Percentiles rank a stretch among this genome's conserved stretches.
These are phyloP conservation scores for Lasiodiplodia sp. DNA, from an alignment of 2,329 filamentous ascomycete species.

Conservation along the genomic window DNA sequence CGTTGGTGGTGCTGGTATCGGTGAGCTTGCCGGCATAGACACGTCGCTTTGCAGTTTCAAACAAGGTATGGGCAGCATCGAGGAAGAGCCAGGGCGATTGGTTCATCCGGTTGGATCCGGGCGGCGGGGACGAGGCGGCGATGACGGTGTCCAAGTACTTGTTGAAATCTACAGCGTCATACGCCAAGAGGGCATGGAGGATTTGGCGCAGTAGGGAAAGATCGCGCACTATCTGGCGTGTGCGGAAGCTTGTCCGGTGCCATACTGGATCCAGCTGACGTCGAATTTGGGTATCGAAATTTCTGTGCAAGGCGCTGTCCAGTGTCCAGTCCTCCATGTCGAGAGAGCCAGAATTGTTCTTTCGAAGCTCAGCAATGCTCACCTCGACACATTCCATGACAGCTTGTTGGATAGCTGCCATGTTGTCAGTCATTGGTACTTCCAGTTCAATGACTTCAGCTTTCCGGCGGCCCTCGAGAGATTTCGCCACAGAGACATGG, in stretches of 20 bases:
- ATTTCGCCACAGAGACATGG: constrained; percentile 86
- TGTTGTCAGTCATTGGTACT: constrained; percentile 92
- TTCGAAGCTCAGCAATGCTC: constrained; percentile 92
- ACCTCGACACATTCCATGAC: constrained; percentile 96
- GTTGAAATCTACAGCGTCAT: constrained; percentile 90
- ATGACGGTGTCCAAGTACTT: constrained; percentile 94
- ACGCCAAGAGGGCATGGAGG: constrained; percentile 79
- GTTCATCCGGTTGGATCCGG: constrained; percentile 84
- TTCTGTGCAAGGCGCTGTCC: constrained; percentile 89
- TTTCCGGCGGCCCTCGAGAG: constrained; percentile 88
- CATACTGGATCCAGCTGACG: constrained; percentile 94
- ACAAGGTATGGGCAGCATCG: constrained; percentile 92
- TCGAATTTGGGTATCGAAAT: constrained; percentile 87
- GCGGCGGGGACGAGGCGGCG: constrained; percentile 85
- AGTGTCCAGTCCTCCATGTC: constrained; percentile 98
- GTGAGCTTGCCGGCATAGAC: constrained; percentile 81
- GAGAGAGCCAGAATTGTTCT: constrained; percentile 78
- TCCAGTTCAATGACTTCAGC: constrained; percentile 97
- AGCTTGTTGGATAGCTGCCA: constrained; percentile 92
- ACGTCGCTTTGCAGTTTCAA: constrained; percentile 84
- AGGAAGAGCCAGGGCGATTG: constrained; percentile 97
- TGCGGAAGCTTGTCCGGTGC: constrained; percentile 96
- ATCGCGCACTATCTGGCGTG: constrained; percentile 91
- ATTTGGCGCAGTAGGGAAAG: constrained; percentile 82
- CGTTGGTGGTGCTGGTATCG: constrained; percentile 53